A percentile compares a stretch with the other conserved stretches of the same genome.
These are phyloP conservation scores for Chamaenerion angustifolium DNA, from an alignment of 345 rosid species.

Conservation along the genomic window DNA sequence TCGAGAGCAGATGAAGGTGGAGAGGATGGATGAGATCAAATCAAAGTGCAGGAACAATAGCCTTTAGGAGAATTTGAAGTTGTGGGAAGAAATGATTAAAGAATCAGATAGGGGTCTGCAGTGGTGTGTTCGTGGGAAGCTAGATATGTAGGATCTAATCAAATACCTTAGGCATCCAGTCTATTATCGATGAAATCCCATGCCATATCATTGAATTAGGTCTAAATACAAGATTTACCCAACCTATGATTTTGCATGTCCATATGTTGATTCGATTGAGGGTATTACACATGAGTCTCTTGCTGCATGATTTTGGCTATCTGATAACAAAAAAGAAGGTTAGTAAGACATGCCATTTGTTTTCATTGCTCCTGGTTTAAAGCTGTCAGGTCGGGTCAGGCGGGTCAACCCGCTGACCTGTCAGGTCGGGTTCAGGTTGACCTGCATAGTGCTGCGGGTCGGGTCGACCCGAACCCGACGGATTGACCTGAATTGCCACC, in stretches of 20 bases:
- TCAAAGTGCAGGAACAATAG: conserved; percentile 63
- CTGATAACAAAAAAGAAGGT: conserved; percentile 72
- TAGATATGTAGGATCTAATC: conserved; percentile 89
- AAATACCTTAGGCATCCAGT: conserved; percentile 96
- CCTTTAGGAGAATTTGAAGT: conserved; percentile 43
- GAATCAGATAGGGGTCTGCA: conserved; percentile 69
- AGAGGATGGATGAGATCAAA: conserved; percentile 89
- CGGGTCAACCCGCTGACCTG: too few species aligned
- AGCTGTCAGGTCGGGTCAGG: too few species aligned
- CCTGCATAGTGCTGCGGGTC: too few species aligned
- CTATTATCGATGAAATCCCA: conserved; percentile 82
- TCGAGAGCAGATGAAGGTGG: conserved; percentile 75
- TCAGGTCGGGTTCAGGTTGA: too few species aligned
- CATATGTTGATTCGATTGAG: conserved; percentile 72
- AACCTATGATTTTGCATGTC: conserved; percentile 99
- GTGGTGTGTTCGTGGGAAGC: conserved; percentile 84
- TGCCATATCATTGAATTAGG: conserved; percentile 83
- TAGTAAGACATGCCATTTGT: background rate
- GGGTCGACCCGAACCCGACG: too few species aligned
- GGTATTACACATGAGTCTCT: conserved; percentile 72
- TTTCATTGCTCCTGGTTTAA: too few species aligned
- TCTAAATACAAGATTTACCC: conserved; percentile 78
- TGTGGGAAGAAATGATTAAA: conserved; percentile 85
- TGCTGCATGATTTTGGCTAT: conserved; percentile 47
- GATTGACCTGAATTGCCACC: too few species aligned